A percentile compares a stretch with the other conserved stretches of the same genome.
Conservation (phyloP, 495 filamentous ascomycete species). For the Penicillium arizonense region DNA sequence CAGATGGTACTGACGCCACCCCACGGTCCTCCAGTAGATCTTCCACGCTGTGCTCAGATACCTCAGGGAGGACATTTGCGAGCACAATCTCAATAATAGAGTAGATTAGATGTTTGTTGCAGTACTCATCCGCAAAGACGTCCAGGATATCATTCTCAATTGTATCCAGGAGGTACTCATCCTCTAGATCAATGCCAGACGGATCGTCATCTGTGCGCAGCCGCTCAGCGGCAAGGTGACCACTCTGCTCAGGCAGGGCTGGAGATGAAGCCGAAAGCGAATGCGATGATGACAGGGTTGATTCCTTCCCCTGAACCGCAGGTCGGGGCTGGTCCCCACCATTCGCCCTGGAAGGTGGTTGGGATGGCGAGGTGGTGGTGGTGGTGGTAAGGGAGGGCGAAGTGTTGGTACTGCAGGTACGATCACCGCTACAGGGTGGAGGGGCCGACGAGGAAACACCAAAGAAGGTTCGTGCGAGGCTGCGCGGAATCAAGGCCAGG, state of each 20-base stretch:
- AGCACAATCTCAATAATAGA: constrained; percentile 74
- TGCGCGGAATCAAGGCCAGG: constrained; percentile 44
- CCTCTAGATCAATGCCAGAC: constrained; percentile 30
- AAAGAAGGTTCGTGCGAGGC: constrained; percentile 40
- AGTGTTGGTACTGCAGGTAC: constrained; percentile 29
- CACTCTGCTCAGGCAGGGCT: neutral
- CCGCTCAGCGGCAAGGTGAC: neutral
- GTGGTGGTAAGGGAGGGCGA: constrained; percentile 11
- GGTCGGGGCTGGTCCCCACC: constrained; percentile 6
- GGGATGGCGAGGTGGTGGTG: neutral
- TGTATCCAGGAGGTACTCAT: constrained; percentile 36
- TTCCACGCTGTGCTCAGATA: constrained; percentile 67
- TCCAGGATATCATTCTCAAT: constrained; percentile 60
- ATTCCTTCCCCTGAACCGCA: constrained; percentile 2
- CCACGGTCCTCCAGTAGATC: constrained; percentile 74
- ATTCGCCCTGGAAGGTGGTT: constrained; percentile 7
- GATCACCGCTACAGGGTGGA: constrained; percentile 16
- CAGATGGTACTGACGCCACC: constrained; percentile 24
- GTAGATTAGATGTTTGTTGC: constrained; percentile 88
- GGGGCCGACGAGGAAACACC: constrained; percentile 19
- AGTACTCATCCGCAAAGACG: constrained; percentile 75
- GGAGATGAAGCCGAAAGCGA: constrained; percentile 1
- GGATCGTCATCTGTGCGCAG: constrained; percentile 12
- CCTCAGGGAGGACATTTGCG: constrained; percentile 77
- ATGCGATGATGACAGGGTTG: constrained; percentile 6